Base-by-base conservation (phyloP, 2,329 filamentous ascomycete genomes). In the Leptographium procerum region DNA sequence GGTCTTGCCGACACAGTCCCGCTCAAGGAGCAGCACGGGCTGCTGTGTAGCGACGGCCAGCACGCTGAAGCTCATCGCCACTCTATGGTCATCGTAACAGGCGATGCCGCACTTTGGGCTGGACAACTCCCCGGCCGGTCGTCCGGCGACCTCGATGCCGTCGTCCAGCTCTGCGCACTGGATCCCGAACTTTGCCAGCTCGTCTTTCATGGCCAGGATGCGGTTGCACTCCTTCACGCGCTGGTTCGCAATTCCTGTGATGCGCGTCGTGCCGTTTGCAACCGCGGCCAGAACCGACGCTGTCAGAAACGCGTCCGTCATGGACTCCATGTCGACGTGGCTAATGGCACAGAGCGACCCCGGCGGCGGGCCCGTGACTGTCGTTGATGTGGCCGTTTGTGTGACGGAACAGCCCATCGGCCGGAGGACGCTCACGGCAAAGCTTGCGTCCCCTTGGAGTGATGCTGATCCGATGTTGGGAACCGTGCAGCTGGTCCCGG, bases 51-150 rank as follows among this genome's bases (percentile, higher is more conserved):
- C 82, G 22, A 89, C 75, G 14, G 90, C 84, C 19, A 99, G 77
- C 8, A 99, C 91, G 64, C 91, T 94, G 73, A 99, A 96, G 72
- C 92, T 96, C 91, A 99, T 99, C 28, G 94, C 94, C 14, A 99
- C 91, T 61, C 94, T 88, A 70, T 99, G 94, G 68, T 99, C 94
- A 68, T 99, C 94, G 65, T 97, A 99, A 74, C 92, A 97, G 73
- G 88, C 87, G 50, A 99, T 81, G 33, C 87, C 85, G 10, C 76
- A 79, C n/a, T 75, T 70, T 1, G 88, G 85, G 36, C 82, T 69
- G 31, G 70, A 69, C 22, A 88, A 69, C 8, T 74, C 70, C 19
- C 69, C 66, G 45, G 76, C 71, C 2, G 78, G 73, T 52, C 71
- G 76, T 5, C 84, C 85, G 45, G 77, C 74, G 45, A 88, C 75